Percentiles rank a stretch among this genome's conserved stretches.
Conservation (phyloP, 129 eudicot genomes). For the Kitagawia praeruptora region DNA sequence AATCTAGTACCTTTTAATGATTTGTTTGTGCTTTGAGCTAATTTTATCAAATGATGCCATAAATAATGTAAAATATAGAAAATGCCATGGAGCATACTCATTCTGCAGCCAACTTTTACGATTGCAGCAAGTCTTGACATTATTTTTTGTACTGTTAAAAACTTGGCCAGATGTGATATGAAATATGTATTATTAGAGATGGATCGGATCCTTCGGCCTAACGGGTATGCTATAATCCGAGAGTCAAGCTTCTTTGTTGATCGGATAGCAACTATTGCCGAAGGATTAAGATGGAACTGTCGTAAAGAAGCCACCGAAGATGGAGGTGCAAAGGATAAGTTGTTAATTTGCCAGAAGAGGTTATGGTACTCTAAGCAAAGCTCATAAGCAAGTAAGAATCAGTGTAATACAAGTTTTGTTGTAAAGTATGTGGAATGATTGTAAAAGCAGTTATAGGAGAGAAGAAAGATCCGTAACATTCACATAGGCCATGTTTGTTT, state of each 20-base stretch:
- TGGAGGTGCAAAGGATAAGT: constrained; percentile 59
- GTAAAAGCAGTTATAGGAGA: constrained; percentile 4
- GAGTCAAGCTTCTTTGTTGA: constrained; percentile 71
- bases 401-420: background rate
- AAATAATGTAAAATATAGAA: background rate
- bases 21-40: background rate
- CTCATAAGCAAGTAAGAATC: constrained; percentile 23
- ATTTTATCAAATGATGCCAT: background rate
- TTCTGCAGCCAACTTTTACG: background rate
- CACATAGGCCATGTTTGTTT: no score
- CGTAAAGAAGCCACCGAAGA: constrained; percentile 75
- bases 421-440: constrained; percentile 3
- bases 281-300: constrained; percentile 91
- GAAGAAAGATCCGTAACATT: constrained; percentile 3
- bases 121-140: background rate
- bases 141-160: constrained; percentile 5
- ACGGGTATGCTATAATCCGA: constrained; percentile 74
- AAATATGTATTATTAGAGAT: constrained; percentile 80
- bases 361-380: constrained; percentile 81
- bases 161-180: constrained; percentile 70
- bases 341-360: constrained; percentile 85
- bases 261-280: constrained; percentile 52
- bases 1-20: background rate
- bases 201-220: constrained; percentile 87
- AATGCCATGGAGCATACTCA: background rate